Evolutionary conservation across 805 yeast species (phyloP).

Genomic region (Candida vaughaniae): DNA sequence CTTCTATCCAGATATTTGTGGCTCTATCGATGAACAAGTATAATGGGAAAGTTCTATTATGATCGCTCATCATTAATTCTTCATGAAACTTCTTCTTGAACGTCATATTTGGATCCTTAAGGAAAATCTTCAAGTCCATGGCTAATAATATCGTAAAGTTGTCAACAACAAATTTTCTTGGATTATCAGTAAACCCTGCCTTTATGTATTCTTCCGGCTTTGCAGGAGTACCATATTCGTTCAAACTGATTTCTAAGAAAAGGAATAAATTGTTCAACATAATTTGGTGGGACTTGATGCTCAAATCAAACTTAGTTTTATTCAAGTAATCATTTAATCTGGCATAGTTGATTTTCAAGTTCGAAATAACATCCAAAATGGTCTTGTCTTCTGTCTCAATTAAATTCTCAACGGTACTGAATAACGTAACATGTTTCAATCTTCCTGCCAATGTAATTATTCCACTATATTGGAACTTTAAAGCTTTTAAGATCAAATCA

Average conservation of each 20-base stretch:
- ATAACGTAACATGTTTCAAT: constrained; percentile 47
- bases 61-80: constrained; percentile 60
- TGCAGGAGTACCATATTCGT: constrained; percentile 43
- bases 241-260: constrained; percentile 38
- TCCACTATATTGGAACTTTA: constrained; percentile 41
- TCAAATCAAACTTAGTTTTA: constrained; percentile 34
- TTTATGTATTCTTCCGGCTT: constrained; percentile 43
- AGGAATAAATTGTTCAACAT: constrained; percentile 41
- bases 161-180: constrained; percentile 40
- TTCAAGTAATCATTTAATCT: constrained; percentile 36
- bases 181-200: constrained; percentile 48
- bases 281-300: constrained; percentile 37
- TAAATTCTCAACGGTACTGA: constrained; percentile 41
- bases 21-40: constrained; percentile 34
- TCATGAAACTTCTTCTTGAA: constrained; percentile 64
- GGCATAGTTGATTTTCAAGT: constrained; percentile 32
- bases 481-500: constrained; percentile 42
- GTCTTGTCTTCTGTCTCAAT: constrained; percentile 37
- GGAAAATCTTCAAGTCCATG: constrained; percentile 53
- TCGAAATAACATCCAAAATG: constrained; percentile 28
- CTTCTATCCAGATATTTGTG: constrained; percentile 36
- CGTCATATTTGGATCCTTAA: constrained; percentile 55
- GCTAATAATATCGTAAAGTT: constrained; percentile 51
- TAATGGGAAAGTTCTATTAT: constrained; percentile 51
- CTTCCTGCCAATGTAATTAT: constrained; percentile 46